Evolutionary conservation across 2,329 filamentous ascomycete genomes (phyloP), one percentile per base, ranked within the genome.

Genomic region (Corinectria fuckeliana): DNA sequence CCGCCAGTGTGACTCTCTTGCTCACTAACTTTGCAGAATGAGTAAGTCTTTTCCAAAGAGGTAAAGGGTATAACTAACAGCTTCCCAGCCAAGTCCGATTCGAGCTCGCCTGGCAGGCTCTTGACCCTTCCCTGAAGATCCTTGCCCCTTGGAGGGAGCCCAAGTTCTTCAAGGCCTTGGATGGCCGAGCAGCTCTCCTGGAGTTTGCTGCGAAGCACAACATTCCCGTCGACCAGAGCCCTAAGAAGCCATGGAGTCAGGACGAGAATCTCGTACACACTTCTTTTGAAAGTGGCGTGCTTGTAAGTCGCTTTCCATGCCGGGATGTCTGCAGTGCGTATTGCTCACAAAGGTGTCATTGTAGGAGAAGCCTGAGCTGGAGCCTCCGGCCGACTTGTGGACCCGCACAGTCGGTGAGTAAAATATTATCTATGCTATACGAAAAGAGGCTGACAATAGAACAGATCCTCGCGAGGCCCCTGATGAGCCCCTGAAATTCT

Each of bases 111-210:
- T 60, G 41, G n/a, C 49, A 20, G 16, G 45, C 59, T 1, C 36
- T 86, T 45, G 81, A 90, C 76, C 88, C 86, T 41, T 79, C 78
- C 61, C 88, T 91, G 77, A 86, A 88, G 77, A 84, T 91, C 72
- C 88, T 92, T 71, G 88, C 89, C n/a, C 90, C 89, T 26, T 92
- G 90, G 89, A 79, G 90, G 66, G 76, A 89, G 62, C 87, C 88
- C 38, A 82, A 84, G 71, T 91, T 92, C 80, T 66, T 9, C 18
- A 10, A 36, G 4, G 3, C 10, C n/a, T 18, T 16, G n/a, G 5
- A 14, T 36, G n/a, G 50, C 55, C 54, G 10, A 42, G 30, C 21
- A 36, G 32, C 7, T 16, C 84, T 93, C 42, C 83, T 93, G 50
- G 85, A 91, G 74, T 93, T 89, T 72, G 90, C 90, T 42, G 81